Conservation (phyloP, 192 early-diverging fungal genomes). For the Backusella circina region DNA sequence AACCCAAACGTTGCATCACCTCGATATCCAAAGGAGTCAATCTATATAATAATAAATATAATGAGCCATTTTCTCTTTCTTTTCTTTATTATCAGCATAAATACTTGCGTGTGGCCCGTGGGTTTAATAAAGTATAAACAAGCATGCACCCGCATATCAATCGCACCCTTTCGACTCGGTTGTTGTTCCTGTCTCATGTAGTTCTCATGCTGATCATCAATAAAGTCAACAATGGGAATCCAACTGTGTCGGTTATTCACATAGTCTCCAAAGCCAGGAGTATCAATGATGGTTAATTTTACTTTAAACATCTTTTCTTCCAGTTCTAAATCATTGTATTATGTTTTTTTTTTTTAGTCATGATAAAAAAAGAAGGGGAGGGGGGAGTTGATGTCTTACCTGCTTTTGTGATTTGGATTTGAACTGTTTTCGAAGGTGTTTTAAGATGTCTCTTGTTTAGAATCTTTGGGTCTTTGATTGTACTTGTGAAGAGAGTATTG, state of each 20-base stretch:
- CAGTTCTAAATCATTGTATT: conserved; percentile 59
- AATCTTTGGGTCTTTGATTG: conserved; percentile 41
- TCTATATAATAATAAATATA: conserved; percentile 15
- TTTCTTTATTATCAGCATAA: background rate
- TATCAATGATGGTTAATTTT: conserved; percentile 92
- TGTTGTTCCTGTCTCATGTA: conserved; percentile 93
- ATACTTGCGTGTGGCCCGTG: conserved; percentile 80
- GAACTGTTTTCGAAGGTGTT: conserved; percentile 91
- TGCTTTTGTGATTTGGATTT: conserved; percentile 97
- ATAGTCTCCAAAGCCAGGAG: conserved; percentile 97
- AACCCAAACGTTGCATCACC: conserved; percentile 90
- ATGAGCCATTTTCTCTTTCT: background rate
- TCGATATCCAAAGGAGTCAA: conserved; percentile 86
- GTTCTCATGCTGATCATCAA: conserved; percentile 91
- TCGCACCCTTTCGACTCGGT: conserved; percentile 79
- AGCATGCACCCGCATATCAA: conserved; percentile 91
- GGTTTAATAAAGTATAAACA: conserved; percentile 97
- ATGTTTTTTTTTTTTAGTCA: too few species aligned
- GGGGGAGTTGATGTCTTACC: conserved; percentile 42
- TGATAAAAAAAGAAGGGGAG: background rate
- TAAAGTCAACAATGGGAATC: conserved; percentile 93
- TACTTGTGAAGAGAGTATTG: conserved; percentile 93
- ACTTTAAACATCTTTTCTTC: conserved; percentile 96
- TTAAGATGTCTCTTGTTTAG: conserved; percentile 72
- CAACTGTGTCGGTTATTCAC: conserved; percentile 96